Percentiles rank a stretch among this genome's conserved stretches.
These are phyloP conservation scores for Fragilaria crotonensis DNA, from an alignment of 108 stramenopile species.

Conservation along the genomic window DNA sequence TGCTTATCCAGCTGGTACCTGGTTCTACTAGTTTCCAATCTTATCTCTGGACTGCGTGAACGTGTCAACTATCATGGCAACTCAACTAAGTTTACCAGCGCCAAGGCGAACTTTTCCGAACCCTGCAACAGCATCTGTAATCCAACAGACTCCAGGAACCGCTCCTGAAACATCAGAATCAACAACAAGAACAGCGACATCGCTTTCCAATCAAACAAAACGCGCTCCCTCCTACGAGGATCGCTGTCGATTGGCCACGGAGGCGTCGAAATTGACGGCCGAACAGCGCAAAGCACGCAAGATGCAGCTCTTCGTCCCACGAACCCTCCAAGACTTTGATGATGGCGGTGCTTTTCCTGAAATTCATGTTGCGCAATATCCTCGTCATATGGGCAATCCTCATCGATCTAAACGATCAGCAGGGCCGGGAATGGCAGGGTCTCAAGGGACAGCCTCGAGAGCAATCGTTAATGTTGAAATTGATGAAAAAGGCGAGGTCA, in stretches of 20 bases:
- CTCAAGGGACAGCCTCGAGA: conserved; percentile 19
- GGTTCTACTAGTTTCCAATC: too few species aligned
- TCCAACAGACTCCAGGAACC: too few species aligned
- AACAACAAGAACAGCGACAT: too few species aligned
- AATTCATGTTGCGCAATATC: conserved; percentile 98
- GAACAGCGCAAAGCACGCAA: conserved; percentile 47
- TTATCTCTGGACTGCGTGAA: too few species aligned
- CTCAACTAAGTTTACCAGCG: too few species aligned
- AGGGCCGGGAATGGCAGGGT: neutral
- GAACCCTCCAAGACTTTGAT: conserved; percentile 83
- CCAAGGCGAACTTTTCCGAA: too few species aligned
- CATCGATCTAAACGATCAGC: conserved; percentile 31
- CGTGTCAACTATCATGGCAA: too few species aligned
- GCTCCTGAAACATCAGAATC: too few species aligned
- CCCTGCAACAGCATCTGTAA: too few species aligned
- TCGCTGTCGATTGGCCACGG: conserved; percentile 62
- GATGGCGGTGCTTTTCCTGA: conserved; percentile 99
- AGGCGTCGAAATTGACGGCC: conserved; percentile 46
- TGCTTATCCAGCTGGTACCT: too few species aligned
- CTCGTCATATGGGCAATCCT: conserved; percentile 96
- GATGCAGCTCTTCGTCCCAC: conserved; percentile 84
- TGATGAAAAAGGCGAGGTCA: conserved; percentile 80
- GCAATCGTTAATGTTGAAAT: conserved; percentile 88
- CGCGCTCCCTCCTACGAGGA: conserved; percentile 69
- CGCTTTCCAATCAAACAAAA: too few species aligned